Evolutionary conservation across 2,329 filamentous ascomycete genomes (phyloP), one percentile per base, ranked within the genome.

Genomic region (Aspergillus viridinutans): DNA sequence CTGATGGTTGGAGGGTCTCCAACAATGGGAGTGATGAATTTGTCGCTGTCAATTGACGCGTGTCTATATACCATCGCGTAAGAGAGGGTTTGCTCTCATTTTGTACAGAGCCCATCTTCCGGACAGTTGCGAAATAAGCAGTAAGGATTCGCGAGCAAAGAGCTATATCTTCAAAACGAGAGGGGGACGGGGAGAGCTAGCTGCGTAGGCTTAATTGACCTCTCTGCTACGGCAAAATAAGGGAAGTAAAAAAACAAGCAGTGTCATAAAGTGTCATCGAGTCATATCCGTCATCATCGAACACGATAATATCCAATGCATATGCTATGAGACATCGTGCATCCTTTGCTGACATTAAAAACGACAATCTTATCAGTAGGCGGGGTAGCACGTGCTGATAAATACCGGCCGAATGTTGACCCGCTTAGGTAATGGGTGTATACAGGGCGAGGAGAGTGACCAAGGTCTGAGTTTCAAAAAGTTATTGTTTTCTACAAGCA

Each of bases 1-100:
- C 83, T 26, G 76, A 67, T 35, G 70, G 64, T 58, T 72, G 72
- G 6, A 81, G 69, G 4, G 72, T 74, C 29, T 71, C 58, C 29
- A 79, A 57, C 7, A 79, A 63, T 1, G 77, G 77, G 9, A 79
- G 73, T 5, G 56, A 58, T 23, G 57, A 53, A 28, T 62, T 69
- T 32, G 59, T 63, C 42, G 58, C 60, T 17, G 72, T 73, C 58
- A 75, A 67, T 3, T 58, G 58, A 17, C 76, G 70, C 32, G 72
- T 74, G 58, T 79, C 76, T 51, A 78, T 75, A 59, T 79, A 79
- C 74, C 74, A 78, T 60, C 77, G 67, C 25, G 64, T 66, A 25
- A 78, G 66, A 1, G 12, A 23, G 1, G 23, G 1, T 14, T 6
- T 12, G 2, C 12, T 14, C 21, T 47, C 21, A 8, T 26, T 20